phyloP scores from a whole-genome alignment of 129 eudicot genomes.

The Saposhnikovia divaricata region DNA sequence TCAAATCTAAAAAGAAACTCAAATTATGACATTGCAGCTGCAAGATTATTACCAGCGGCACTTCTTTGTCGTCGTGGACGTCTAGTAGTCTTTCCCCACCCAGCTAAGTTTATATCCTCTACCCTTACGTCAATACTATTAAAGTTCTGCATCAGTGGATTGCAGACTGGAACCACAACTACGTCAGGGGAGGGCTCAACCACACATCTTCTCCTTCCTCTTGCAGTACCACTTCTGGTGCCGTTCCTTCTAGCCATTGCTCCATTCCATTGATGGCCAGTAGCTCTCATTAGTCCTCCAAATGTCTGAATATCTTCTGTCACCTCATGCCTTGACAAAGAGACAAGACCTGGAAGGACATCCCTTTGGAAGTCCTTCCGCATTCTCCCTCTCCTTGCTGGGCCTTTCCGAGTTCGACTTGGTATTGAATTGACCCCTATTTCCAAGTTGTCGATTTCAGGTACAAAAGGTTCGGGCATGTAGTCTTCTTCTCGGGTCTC shows the following conservation, averaged over 20 bases:
- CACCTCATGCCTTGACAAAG: slow-evolving; percentile 81
- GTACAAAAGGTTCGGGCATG: slow-evolving; percentile 65
- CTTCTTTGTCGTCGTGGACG: slow-evolving; percentile 90
- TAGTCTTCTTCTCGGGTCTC: slow-evolving; percentile 69
- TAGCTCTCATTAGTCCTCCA: slow-evolving; percentile 86
- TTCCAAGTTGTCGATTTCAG: slow-evolving; percentile 38
- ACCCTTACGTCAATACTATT: slow-evolving; percentile 38
- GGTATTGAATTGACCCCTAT: slow-evolving; percentile 26
- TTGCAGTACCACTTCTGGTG: slow-evolving; percentile 40
- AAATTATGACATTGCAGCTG: slow-evolving; percentile 49
- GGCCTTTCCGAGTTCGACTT: slow-evolving; percentile 68
- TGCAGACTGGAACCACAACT: slow-evolving; percentile 4
- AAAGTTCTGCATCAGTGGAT: slow-evolving; percentile 38
- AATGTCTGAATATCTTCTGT: slow-evolving; percentile 81
- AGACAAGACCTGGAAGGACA: slow-evolving; percentile 75
- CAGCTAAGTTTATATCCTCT: slow-evolving; percentile 70
- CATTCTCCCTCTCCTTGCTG: slow-evolving; percentile 85
- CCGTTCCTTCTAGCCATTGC: slow-evolving; percentile 66
- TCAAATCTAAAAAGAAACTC: background rate
- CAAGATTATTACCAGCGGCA: slow-evolving; percentile 53
- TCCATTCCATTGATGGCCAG: slow-evolving; percentile 73
- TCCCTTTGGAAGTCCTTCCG: slow-evolving; percentile 93
- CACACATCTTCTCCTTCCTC: slow-evolving; percentile 48
- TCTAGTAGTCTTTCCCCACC: slow-evolving; percentile 97
- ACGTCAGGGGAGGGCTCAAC: slow-evolving; percentile 28